Conservation (phyloP, 1,284 basidiomycete genomes). For the Sporisorium iseilematis-ciliati region DNA sequence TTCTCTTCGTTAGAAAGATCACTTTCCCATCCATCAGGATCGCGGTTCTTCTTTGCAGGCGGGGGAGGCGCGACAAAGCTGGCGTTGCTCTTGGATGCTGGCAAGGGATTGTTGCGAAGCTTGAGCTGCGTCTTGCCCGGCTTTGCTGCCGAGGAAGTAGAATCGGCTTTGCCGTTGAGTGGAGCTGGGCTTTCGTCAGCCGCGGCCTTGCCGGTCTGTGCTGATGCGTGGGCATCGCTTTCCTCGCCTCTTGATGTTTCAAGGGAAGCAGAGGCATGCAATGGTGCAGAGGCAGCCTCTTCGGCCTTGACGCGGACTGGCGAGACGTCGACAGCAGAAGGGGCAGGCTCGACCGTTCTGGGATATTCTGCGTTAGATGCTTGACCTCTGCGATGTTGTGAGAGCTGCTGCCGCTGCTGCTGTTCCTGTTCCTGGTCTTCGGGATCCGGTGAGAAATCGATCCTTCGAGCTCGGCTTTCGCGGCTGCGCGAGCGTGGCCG, state of each 20-base stretch:
- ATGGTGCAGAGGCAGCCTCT: conserved; percentile 12
- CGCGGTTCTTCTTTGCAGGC: conserved; percentile 45
- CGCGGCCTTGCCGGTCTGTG: neutral
- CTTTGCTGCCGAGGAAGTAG: conserved; percentile 10
- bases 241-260: conserved; percentile 2
- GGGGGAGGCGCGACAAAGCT: conserved; percentile 52
- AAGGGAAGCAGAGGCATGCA: conserved; percentile 7
- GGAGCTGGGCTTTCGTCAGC: conserved; percentile 4
- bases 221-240: neutral
- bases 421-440: conserved; percentile 30
- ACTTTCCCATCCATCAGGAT: conserved; percentile 63
- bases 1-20: conserved; percentile 66
- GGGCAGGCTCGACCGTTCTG: neutral
- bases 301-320: conserved; percentile 34
- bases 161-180: conserved; percentile 15
- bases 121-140: conserved; percentile 41
- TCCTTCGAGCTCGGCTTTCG: conserved; percentile 12
- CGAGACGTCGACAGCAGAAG: neutral
- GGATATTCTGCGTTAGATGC: neutral
- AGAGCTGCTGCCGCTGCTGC: conserved; percentile 4
- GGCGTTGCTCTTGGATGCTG: conserved; percentile 41
- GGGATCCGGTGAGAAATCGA: conserved; percentile 31
- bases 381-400: neutral
- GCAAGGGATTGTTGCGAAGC: conserved; percentile 55
- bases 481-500: conserved; percentile 15